Percentiles rank a stretch among this genome's conserved stretches.
Conservation (phyloP, 75 land plant species). For the Pinus tabuliformis region DNA sequence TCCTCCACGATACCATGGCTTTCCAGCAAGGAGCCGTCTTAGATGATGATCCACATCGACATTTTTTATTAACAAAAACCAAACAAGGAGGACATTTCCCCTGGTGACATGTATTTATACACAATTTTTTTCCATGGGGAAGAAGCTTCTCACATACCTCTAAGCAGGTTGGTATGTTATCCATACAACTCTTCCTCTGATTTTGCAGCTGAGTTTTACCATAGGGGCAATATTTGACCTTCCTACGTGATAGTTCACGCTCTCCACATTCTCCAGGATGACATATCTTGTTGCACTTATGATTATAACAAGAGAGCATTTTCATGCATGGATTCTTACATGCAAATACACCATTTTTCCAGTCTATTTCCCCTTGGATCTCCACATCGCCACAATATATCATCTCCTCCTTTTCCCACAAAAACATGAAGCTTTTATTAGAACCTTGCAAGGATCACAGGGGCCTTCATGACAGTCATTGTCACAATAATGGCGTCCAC, state of each 20-base stretch:
- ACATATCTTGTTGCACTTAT: constrained; percentile 63
- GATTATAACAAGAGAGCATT: constrained; percentile 72
- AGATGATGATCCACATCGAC: constrained; percentile 77
- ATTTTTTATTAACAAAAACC: constrained; percentile 69
- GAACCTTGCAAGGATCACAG: constrained; percentile 63
- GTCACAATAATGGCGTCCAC: constrained; percentile 79
- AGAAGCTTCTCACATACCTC: constrained; percentile 60
- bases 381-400: constrained; percentile 65
- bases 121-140: constrained; percentile 65
- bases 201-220: constrained; percentile 60
- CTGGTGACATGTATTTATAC: constrained; percentile 61
- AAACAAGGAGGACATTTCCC: constrained; percentile 74
- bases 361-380: constrained; percentile 64
- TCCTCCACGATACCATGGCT: constrained; percentile 10
- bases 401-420: constrained; percentile 67
- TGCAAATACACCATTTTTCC: constrained; percentile 61
- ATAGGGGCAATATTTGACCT: constrained; percentile 74
- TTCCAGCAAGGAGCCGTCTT: constrained; percentile 70
- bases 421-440: constrained; percentile 72
- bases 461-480: constrained; percentile 73
- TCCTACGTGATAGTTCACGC: constrained; percentile 70
- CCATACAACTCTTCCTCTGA: constrained; percentile 71
- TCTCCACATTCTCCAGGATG: constrained; percentile 93
- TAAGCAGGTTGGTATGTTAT: constrained; percentile 81
- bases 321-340: constrained; percentile 63